Evolutionary conservation across 371 early-diverging fungal species (phyloP).

Genomic region (Mucor sp.): DNA sequence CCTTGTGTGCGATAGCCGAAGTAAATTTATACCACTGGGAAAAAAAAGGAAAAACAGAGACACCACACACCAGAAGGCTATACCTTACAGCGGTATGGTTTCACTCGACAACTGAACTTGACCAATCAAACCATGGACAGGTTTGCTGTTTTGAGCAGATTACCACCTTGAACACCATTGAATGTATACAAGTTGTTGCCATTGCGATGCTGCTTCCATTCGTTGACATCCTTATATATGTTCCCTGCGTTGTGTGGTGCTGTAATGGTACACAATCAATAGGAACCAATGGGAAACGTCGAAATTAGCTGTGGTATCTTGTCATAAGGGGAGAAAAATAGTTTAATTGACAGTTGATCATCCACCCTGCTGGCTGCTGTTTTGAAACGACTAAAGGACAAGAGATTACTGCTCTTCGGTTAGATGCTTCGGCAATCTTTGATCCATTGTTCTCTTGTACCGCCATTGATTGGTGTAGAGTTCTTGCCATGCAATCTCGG

Average conservation of each 20-base stretch:
- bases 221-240: not conserved
- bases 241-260: too few relatives aligned
- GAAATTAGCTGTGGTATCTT: not conserved
- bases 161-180: too few relatives aligned
- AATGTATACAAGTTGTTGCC: not conserved
- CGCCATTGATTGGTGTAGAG: not conserved
- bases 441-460: not conserved
- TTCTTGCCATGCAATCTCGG: not conserved
- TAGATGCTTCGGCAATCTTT: not conserved
- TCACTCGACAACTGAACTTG: conserved; percentile 1
- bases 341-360: conserved; percentile 2
- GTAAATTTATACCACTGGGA: not conserved
- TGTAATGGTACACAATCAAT: not conserved
- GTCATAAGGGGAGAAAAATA: not conserved
- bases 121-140: not conserved
- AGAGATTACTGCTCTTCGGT: not conserved
- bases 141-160: not conserved
- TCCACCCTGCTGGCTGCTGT: not conserved
- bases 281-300: not conserved
- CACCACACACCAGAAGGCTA: not conserved
- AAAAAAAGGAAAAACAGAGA: conserved; percentile 1
- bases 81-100: conserved; percentile 4
- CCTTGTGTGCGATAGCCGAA: not conserved
- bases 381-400: not conserved
- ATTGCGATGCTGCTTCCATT: not conserved